Percentiles rank a stretch among this genome's conserved stretches.
Conservation (phyloP, 2,329 filamentous ascomycete genomes). For the Claviceps lovelessii region DNA sequence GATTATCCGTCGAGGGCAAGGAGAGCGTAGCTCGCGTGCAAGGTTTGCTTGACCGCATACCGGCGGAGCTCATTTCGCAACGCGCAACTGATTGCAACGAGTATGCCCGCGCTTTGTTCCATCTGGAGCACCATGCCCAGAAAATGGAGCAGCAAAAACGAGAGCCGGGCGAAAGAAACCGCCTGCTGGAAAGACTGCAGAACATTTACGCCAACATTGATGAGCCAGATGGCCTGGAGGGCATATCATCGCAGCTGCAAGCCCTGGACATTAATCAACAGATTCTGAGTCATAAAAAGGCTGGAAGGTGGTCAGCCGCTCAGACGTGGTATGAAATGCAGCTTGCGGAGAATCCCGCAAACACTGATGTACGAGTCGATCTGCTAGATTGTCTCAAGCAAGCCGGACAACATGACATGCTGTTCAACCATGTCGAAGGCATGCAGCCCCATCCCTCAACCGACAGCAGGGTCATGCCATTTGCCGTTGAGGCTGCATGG, state of each 20-base stretch:
- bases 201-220: slow-evolving; percentile 96
- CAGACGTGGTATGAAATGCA: slow-evolving; percentile 97
- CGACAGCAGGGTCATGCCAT: slow-evolving; percentile 56
- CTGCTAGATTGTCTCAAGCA: slow-evolving; percentile 81
- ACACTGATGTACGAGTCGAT: slow-evolving; percentile 66
- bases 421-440: slow-evolving; percentile 74
- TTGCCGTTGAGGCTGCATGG: slow-evolving; percentile 86
- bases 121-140: slow-evolving; percentile 80
- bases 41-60: slow-evolving; percentile 46
- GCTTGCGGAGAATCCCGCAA: slow-evolving; percentile 62
- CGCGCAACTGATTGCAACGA: slow-evolving; percentile 89
- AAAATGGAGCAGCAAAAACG: slow-evolving; percentile 31
- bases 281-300: slow-evolving; percentile 81
- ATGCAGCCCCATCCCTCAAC: slow-evolving; percentile 43
- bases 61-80: slow-evolving; percentile 59
- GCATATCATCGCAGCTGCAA: slow-evolving; percentile 75
- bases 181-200: slow-evolving; percentile 65
- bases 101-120: slow-evolving; percentile 80
- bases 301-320: slow-evolving; percentile 82
- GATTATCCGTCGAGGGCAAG: slow-evolving; percentile 25
- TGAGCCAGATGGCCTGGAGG: slow-evolving; percentile 90
- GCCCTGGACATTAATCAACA: slow-evolving; percentile 88
- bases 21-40: slow-evolving; percentile 35
- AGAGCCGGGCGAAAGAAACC: slow-evolving; percentile 40
- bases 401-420: slow-evolving; percentile 83